Conservation (phyloP, 2,329 filamentous ascomycete genomes). For the Sclerotinia spermophila region DNA sequence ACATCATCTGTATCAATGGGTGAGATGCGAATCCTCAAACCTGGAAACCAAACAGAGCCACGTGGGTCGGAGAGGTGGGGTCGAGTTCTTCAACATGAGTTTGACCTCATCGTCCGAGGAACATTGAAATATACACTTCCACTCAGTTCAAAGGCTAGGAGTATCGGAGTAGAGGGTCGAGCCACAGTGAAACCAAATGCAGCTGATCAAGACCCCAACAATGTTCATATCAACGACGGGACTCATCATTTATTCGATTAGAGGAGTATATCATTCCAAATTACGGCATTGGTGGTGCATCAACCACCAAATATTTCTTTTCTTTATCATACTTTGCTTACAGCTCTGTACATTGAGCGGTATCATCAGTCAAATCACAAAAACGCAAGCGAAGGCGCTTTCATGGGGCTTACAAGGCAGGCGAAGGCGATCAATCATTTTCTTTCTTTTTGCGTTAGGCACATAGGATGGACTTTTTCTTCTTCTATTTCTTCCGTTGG, state of each 20-base stretch:
- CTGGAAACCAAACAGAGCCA: slow-evolving; percentile 81
- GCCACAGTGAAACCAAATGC: slow-evolving; percentile 57
- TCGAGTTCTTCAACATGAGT: slow-evolving; percentile 82
- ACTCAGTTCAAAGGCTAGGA: slow-evolving; percentile 57
- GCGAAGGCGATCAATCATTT: slow-evolving; percentile 14
- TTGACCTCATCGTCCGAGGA: slow-evolving; percentile 88
- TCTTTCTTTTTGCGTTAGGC: slow-evolving; percentile 8
- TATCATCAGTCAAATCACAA: slow-evolving; percentile 17
- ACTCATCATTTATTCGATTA: slow-evolving; percentile 15
- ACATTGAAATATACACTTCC: slow-evolving; percentile 77
- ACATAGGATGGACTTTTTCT: slow-evolving; percentile 10
- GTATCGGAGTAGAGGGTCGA: slow-evolving; percentile 57
- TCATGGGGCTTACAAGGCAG: slow-evolving; percentile 16
- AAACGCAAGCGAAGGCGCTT: slow-evolving; percentile 18
- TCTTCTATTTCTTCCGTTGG: slow-evolving; percentile 10
- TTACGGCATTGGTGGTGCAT: slow-evolving; percentile 7
- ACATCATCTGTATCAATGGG: slow-evolving; percentile 70
- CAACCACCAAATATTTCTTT: slow-evolving; percentile 12
- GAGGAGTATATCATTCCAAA: background rate
- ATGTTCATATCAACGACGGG: slow-evolving; percentile 28
- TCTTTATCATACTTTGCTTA: slow-evolving; percentile 15
- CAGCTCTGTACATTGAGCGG: slow-evolving; percentile 18
- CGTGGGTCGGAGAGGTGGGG: slow-evolving; percentile 87
- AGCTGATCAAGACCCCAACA: slow-evolving; percentile 34
- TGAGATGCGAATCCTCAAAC: slow-evolving; percentile 75